Evolutionary conservation across 2,329 filamentous ascomycete species (phyloP).

Genomic region (Fusarium sp.): DNA sequence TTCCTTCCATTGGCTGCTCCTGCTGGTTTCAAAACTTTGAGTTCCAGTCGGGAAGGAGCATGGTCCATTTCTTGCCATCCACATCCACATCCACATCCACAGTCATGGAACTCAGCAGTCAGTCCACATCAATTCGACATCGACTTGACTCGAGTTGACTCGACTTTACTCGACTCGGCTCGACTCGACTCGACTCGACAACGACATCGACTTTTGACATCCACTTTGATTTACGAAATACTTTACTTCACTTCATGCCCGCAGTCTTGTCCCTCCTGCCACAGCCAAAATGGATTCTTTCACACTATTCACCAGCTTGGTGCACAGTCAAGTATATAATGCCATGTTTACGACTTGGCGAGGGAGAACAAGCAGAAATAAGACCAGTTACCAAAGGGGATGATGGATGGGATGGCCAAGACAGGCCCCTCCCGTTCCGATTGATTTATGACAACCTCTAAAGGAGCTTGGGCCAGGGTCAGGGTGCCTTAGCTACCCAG

Average conservation of each 20-base stretch:
- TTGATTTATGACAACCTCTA: slow-evolving; percentile 39
- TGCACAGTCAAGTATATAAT: neutral
- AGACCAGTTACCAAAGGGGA: neutral
- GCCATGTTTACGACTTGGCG: neutral
- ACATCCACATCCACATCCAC: slow-evolving; percentile 24
- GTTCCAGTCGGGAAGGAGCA: slow-evolving; percentile 41
- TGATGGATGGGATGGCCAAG: slow-evolving; percentile 7
- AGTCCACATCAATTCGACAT: neutral
- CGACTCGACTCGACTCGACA: neutral
- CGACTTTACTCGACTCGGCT: neutral
- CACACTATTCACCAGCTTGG: neutral
- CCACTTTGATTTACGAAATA: neutral
- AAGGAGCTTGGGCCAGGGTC: slow-evolving; percentile 34
- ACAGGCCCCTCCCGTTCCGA: slow-evolving; percentile 34
- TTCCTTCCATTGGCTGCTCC: slow-evolving; percentile 21
- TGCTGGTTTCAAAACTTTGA: slow-evolving; percentile 37
- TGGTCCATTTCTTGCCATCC: slow-evolving; percentile 31
- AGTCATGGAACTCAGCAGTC: neutral
- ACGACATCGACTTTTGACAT: slow-evolving; percentile 17
- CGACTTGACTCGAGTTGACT: neutral
- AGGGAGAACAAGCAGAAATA: neutral
- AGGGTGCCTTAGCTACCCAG: slow-evolving; percentile 23
- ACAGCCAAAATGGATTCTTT: neutral
- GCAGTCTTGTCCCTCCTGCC: neutral
- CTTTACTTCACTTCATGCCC: neutral